Evolutionary conservation across 2,329 filamentous ascomycete species (phyloP), one percentile per base, ranked within the genome.

Genomic region (Monilinia vaccinii-corymbosi): DNA sequence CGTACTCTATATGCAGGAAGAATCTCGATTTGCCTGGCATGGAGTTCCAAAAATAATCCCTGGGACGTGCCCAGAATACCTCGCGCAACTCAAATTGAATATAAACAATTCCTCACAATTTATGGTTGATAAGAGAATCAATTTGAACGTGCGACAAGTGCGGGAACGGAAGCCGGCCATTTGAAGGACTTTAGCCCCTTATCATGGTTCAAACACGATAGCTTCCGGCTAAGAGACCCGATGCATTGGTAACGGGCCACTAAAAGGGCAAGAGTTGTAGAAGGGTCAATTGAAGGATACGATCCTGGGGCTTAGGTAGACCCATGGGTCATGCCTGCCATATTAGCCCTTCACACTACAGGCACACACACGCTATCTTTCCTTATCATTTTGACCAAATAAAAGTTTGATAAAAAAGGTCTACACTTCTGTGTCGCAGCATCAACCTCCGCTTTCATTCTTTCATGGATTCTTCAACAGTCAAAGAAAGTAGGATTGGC

Each of bases 101-200:
- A 58, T 36, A 40, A 46, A 75, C 55, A 77, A 78, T 45, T 97
- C 91, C 90, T 81, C 78, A 66, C 89, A 89, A 1, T 97, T 93
- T 92, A 92, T 97, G 88, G 77, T 76, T 63, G 84, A 82, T 51
- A 97, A 97, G 75, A 80, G 93, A 63, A 84, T 97, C 68, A 97
- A 97, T 72, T 71, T 97, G 51, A 97, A 97, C 72, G 89, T 97
- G 11, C 80, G 93, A 63, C 93, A 97, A 74, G 95, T 97, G 87
- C 82, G 77, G 69, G 81, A 65, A 45, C 56, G 48, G 31, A 44
- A 45, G 10, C 36, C 14, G 36, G 31, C n/a, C 38, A 18, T 18
- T 18, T 40, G n/a, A 34, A 7, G 16, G 16, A 32, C 7, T 4
- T 44, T 44, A 53, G 51, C 50, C 50, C 36, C 36, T 53, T 44